Evolutionary conservation across 208 protist genomes (phyloP).

Genomic region (Leishmania tropica): DNA sequence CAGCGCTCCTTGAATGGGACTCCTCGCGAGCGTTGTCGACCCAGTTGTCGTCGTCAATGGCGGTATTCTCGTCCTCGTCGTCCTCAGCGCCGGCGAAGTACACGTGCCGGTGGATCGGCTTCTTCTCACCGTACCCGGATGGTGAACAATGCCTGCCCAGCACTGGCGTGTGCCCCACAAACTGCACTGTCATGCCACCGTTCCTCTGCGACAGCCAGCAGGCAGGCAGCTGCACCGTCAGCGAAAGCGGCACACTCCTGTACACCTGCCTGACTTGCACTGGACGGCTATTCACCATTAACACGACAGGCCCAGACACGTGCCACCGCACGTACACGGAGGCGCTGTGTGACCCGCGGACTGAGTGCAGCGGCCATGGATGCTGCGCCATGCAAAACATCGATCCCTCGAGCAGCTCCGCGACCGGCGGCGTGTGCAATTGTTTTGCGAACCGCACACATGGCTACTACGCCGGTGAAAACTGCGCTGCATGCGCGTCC

Average conservation of each 20-base stretch:
- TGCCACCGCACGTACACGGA: conserved; percentile 30
- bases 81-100: background rate
- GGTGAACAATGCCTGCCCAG: conserved; percentile 56
- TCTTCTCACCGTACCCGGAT: conserved; percentile 47
- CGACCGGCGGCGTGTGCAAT: conserved; percentile 22
- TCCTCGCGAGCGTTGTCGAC: conserved; percentile 5
- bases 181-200: conserved; percentile 34
- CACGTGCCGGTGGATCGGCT: conserved; percentile 50
- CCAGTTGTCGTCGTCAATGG: background rate
- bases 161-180: conserved; percentile 51
- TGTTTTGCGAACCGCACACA: conserved; percentile 47
- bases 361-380: conserved; percentile 52
- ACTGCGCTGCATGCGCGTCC: conserved; percentile 39
- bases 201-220: conserved; percentile 38
- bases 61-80: conserved; percentile 13
- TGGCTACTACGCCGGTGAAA: conserved; percentile 46
- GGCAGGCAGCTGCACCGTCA: conserved; percentile 15
- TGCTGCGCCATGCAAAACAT: conserved; percentile 45
- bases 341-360: conserved; percentile 21
- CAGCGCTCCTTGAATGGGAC: background rate
- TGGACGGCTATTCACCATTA: conserved; percentile 56
- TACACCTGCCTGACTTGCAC: conserved; percentile 63
- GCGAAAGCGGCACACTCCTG: conserved; percentile 13
- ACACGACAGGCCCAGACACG: conserved; percentile 10
- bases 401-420: background rate